These are phyloP conservation scores for Pythium chondricola DNA, from an alignment of 352 stramenopile species.

Conservation along the genomic window DNA sequence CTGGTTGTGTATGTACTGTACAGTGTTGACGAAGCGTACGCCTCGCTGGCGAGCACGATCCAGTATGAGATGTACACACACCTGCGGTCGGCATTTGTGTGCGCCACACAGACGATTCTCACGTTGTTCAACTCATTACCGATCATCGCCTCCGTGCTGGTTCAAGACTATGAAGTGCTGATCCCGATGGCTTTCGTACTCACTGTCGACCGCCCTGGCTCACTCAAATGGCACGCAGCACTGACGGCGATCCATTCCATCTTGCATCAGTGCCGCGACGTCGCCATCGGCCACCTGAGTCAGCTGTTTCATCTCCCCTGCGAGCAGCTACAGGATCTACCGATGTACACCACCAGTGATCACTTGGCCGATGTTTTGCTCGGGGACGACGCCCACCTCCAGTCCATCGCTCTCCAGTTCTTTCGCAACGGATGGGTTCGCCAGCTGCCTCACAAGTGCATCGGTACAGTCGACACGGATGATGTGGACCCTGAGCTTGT, in stretches of 20 bases:
- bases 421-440: conserved; percentile 44
- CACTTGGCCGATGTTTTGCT: conserved; percentile 29
- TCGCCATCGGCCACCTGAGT: conserved; percentile 13
- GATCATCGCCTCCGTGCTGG: conserved; percentile 32
- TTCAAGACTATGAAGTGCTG: conserved; percentile 35
- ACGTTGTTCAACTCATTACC: conserved; percentile 44
- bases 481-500: conserved; percentile 2
- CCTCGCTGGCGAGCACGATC: conserved; percentile 26
- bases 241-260: conserved; percentile 45
- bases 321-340: conserved; percentile 1
- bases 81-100: conserved; percentile 43
- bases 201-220: conserved; percentile 36
- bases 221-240: conserved; percentile 59
- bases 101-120: conserved; percentile 37
- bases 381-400: conserved; percentile 27
- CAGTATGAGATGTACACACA: conserved; percentile 55
- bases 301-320: conserved; percentile 15
- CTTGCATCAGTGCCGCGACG: conserved; percentile 11
- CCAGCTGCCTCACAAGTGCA: conserved; percentile 9
- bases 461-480: background rate
- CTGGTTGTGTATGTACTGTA: too few relatives aligned
- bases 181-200: conserved; percentile 54
- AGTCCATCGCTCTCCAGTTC: conserved; percentile 36
- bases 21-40: conserved; percentile 30
- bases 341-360: conserved; percentile 2